Evolutionary conservation across 2,329 filamentous ascomycete genomes (phyloP), one percentile per base, ranked within the genome.

Genomic region (Aspergillus fijiensis): DNA sequence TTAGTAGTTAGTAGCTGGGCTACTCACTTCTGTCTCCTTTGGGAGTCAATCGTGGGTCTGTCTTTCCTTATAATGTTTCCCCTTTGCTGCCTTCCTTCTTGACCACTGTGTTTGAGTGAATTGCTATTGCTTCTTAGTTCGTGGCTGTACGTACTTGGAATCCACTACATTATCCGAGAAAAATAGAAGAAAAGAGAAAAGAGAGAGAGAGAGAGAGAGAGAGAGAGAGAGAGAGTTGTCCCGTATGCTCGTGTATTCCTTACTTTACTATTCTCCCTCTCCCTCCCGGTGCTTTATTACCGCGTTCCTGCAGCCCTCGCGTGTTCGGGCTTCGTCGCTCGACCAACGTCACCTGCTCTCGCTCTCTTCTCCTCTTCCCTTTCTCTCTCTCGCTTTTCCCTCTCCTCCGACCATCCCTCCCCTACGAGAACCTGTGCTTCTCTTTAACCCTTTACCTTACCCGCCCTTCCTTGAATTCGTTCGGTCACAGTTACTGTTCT

Each of bases 271-370:
- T 42, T 16, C 55, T 63, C 64, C 58, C 58, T 60, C 60, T 63
- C 54, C 39, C 64, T 67, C 57, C 63, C 58, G 60, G 63, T 64
- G 63, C 62, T 68, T 65, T 63, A 67, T 64, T 67, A 63, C 67
- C 66, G 64, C 62, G 67, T 69, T 69, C 68, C 69, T 70, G 66
- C 69, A 68, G 67, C 63, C 62, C 65, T 69, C 66, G 66, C 69
- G 67, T 70, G 64, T 69, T 69, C 65, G 65, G 67, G 67, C 65
- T 69, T 67, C 65, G 63, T 70, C 69, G 68, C 67, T 70, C 67
- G 67, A 72, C 70, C 69, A 72, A 71, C 70, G 68, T 70, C 69
- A 71, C 65, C 66, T 70, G 64, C 68, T 67, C 67, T 59, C 62
- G 57, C 57, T 60, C 59, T n/a, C 39, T 42, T 14, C 39, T 42